Evolutionary conservation across 257 asterid genomes (phyloP).

Genomic region (Nicotiana noctiflora): DNA sequence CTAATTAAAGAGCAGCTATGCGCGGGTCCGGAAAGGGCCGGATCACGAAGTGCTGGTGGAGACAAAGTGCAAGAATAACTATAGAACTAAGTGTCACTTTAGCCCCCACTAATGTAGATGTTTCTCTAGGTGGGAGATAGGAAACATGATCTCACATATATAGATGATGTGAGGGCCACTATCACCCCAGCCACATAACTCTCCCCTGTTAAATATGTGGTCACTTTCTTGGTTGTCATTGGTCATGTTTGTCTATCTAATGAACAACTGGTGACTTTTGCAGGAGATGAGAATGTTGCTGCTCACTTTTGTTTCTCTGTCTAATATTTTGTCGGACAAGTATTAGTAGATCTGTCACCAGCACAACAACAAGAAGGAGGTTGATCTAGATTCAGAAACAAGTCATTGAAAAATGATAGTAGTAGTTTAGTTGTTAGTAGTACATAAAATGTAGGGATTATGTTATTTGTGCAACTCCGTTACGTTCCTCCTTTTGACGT

Average conservation of each 20-base stretch:
- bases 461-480: background rate
- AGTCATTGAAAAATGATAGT: background rate
- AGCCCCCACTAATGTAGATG: background rate
- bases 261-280: background rate
- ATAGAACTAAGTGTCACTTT: background rate
- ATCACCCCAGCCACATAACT: background rate
- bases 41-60: background rate
- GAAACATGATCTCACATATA: conserved; percentile 5
- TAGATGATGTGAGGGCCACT: background rate
- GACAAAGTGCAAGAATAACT: background rate
- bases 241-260: background rate
- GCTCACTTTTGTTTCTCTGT: background rate
- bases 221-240: background rate
- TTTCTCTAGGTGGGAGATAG: background rate
- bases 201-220: background rate
- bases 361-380: background rate
- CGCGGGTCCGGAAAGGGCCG: too few relatives aligned
- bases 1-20: too few relatives aligned
- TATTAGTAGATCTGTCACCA: background rate
- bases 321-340: background rate
- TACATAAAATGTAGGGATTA: background rate
- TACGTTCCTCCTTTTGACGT: background rate
- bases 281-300: conserved; percentile 2
- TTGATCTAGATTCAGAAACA: background rate
- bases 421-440: background rate